Base-by-base conservation (phyloP, 2,329 filamentous ascomycete species). In the Beauveria brongniartii region DNA sequence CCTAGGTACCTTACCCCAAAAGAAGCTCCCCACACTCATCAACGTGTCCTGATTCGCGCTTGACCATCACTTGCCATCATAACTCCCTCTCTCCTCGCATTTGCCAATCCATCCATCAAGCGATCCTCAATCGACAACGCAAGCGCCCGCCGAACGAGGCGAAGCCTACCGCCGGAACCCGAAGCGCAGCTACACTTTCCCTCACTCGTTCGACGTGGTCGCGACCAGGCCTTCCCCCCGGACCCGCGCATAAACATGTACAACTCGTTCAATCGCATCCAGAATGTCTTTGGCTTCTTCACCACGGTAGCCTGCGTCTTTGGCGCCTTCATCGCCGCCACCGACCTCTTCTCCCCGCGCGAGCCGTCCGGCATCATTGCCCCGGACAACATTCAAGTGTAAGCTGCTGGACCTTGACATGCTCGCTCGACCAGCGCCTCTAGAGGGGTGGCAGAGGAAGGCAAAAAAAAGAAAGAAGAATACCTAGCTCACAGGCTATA, bases 201-300 rank as follows among this genome's bases (percentile, higher is more conserved):
- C 18, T 8, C 47, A 16, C 40, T 12, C 37, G 5, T 28, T 24
- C 5, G 46, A 40, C 55, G 55, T 58, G 46, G 55, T 44, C 20
- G 55, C 48, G 47, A 20, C 37, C 34, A 22, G 18, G 12, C 12
- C 46, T 40, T 46, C 40, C 26, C 5, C 34, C 62, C 63, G 24
- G 2, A 9, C 65, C 71, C 77, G 97, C 97, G 94, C 88, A 97
- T 77, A 95, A 90, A 63, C 63, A 97, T 99, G 94, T 88, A 97
- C 77, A 95, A 91, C 71, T 84, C 89, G 52, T 77, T 96, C 54
- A 91, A 90, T 64, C 90, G 94, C 67, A 75, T 88, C 67, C 94
- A 99, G 76, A 93, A 91, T 77, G 88, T 92, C 73, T 99, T 99
- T 74, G 92, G 94, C 75, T 97, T 96, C 85, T 97, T 97, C 81